A percentile compares a stretch with the other conserved stretches of the same genome.
Evolutionary conservation across 768 basidiomycete genomes (phyloP).

Genomic region (Termitomyces sp.): DNA sequence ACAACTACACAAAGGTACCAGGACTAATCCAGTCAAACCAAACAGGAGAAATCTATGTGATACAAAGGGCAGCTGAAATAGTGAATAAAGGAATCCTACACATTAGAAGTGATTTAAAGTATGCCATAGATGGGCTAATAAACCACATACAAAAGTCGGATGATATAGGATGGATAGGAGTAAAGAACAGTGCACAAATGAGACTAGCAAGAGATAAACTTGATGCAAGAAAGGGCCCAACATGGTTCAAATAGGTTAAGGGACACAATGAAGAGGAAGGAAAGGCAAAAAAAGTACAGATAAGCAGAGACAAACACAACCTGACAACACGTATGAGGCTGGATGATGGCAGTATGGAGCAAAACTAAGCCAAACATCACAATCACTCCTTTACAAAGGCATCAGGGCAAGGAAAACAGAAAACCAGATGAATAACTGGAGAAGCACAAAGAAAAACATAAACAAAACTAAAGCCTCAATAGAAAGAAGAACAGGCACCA

Average conservation of each 20-base stretch:
- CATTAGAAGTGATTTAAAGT: neutral
- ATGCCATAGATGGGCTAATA: neutral
- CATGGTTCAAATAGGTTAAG: neutral
- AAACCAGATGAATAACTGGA: neutral
- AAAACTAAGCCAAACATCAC: neutral
- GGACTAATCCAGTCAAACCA: too few species aligned
- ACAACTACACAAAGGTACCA: too few species aligned
- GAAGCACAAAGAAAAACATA: neutral
- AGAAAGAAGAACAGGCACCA: neutral
- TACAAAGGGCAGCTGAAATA: neutral
- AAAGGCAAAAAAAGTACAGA: neutral
- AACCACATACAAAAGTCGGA: neutral
- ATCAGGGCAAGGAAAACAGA: rapidly evolving
- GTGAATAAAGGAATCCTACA: neutral
- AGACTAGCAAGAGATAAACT: neutral
- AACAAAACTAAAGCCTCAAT: neutral
- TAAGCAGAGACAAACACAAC: neutral
- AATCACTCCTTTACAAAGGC: too few species aligned
- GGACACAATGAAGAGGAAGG: neutral
- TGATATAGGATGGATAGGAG: neutral
- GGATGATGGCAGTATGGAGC: neutral
- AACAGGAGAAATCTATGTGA: too few species aligned
- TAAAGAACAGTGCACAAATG: neutral
- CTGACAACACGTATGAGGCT: neutral
- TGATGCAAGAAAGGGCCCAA: neutral